Evolutionary conservation across 2,329 filamentous ascomycete species (phyloP), one percentile per base, ranked within the genome.

Genomic region (Fusarium guadeloupense): DNA sequence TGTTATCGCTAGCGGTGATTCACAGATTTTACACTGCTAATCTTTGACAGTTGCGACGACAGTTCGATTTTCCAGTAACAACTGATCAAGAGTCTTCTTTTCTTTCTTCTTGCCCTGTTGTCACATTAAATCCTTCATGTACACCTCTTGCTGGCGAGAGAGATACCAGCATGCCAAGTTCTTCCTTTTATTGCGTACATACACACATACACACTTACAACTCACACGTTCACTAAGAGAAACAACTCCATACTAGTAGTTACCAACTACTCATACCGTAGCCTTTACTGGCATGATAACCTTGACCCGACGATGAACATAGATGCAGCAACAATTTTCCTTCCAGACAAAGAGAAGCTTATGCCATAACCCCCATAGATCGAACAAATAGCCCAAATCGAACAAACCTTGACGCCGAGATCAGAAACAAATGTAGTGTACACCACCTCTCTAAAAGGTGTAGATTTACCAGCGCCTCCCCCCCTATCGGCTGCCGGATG

Each of bases 401-500:
- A 40, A 19, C 25, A 28, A 9, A 16, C 39, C 13, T 6, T 17
- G n/a, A 59, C 42, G 25, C 42, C 10, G 10, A 13, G 9, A 12
- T 13, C 17, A 26, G 9, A 23, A 25, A 42, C 19, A 35, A 20
- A 19, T 44, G 20, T 19, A 58, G 13, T 59, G 58, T 39, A 59
- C 5, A 37, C 2, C 9, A 20, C 28, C 21, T 40, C 31, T 7
- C 16, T 13, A n/a, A n/a, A 4, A 9, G 13, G 4, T 10, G 5
- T 10, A 14, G 10, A 1, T 7, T 7, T 19, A 12, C n/a, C 13
- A 26, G 17, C 6, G 5, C 10, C 5, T 9, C n/a, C 9, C 17
- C 14, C 9, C 19, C 50, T 28, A 69, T 37, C 57, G 54, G 28
- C 67, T 69, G n/a, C 56, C 38, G 0, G 58, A 57, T 4, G 67